These are phyloP conservation scores for Ziziphus jujuba DNA, from an alignment of 306 rosid species.

Conservation along the genomic window DNA sequence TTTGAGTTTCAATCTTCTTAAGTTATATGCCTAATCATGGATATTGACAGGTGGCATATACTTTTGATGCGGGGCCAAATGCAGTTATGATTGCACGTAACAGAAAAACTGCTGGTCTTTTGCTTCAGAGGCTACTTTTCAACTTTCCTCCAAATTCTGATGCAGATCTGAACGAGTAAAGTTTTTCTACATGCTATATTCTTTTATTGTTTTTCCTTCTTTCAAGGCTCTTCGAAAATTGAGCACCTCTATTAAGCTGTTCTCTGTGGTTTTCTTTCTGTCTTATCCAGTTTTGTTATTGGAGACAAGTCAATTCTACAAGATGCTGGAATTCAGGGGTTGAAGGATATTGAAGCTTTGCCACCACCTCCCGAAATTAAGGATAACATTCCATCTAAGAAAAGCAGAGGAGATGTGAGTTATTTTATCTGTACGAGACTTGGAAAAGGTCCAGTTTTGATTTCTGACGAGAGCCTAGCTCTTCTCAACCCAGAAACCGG, in stretches of 20 bases:
- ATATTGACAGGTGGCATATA: constrained; percentile 80
- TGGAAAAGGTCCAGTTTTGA: constrained; percentile 88
- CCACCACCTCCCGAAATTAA: constrained; percentile 77
- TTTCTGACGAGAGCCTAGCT: constrained; percentile 64
- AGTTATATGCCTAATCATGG: neutral
- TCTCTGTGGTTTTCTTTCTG: constrained; percentile 8
- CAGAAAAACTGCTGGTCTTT: constrained; percentile 72
- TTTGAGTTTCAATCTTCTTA: neutral
- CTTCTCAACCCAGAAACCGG: constrained; percentile 83
- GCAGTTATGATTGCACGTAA: constrained; percentile 89
- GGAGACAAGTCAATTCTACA: constrained; percentile 82
- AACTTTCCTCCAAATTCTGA: constrained; percentile 85
- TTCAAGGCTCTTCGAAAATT: neutral
- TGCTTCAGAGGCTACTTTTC: constrained; percentile 86
- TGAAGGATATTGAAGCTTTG: constrained; percentile 61
- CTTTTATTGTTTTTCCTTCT: neutral
- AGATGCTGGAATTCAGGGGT: constrained; percentile 73
- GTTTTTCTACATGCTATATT: constrained; percentile 8
- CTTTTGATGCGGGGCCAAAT: constrained; percentile 99
- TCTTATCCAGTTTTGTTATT: constrained; percentile 61
- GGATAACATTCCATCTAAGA: constrained; percentile 67
- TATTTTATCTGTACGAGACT: constrained; percentile 96
- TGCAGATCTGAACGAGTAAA: constrained; percentile 69
- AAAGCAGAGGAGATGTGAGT: constrained; percentile 75
- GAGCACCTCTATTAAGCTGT: neutral